phyloP scores from a whole-genome alignment of 352 stramenopile genomes.

The Globisporangium apiculatum region DNA sequence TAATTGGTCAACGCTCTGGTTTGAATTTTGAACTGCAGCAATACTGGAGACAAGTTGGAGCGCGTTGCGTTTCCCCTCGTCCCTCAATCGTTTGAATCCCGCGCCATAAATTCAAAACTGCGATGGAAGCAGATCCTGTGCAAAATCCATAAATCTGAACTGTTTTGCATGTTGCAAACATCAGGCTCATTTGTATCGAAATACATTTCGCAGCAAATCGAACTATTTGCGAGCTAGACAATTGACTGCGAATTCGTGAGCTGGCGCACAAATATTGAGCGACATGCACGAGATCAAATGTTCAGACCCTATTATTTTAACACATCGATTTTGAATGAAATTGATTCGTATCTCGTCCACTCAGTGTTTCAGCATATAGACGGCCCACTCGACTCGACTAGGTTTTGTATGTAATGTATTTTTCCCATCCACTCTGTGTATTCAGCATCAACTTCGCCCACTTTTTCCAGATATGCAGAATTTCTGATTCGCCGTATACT shows the following conservation, averaged over 20 bases:
- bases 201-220: neutral
- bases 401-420: neutral
- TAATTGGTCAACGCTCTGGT: conserved; percentile 2
- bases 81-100: conserved; percentile 5
- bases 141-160: neutral
- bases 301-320: neutral
- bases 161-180: neutral
- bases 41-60: conserved; percentile 29
- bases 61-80: neutral
- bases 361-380: neutral
- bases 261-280: too few relatives aligned
- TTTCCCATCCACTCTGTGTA: too few relatives aligned
- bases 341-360: too few relatives aligned
- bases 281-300: neutral
- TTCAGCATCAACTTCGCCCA: too few relatives aligned
- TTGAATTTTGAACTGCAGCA: conserved; percentile 25
- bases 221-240: neutral
- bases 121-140: neutral
- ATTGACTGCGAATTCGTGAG: too few relatives aligned
- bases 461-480: too few relatives aligned
- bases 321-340: too few relatives aligned
- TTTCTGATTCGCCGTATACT: too few relatives aligned
- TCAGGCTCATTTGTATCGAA: neutral
- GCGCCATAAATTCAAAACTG: conserved; percentile 4
- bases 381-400: too few relatives aligned